These are phyloP conservation scores for Raffaelea deltoideospora DNA, from an alignment of 2,329 filamentous ascomycete species.

Conservation along the genomic window DNA sequence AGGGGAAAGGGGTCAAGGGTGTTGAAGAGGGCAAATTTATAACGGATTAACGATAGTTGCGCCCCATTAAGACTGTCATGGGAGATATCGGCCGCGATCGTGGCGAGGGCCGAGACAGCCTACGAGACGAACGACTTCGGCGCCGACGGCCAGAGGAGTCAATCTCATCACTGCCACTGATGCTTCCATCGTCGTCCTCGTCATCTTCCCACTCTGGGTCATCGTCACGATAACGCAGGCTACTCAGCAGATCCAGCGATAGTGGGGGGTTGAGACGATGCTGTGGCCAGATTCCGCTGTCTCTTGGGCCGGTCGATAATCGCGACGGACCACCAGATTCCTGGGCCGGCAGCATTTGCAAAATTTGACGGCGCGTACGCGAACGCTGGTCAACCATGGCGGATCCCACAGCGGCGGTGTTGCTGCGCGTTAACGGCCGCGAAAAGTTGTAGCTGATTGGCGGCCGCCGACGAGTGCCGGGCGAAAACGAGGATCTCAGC, in stretches of 20 bases:
- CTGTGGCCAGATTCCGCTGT: too few relatives aligned
- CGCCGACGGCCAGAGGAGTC: too few relatives aligned
- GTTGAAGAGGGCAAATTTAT: background rate
- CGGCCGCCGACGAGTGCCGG: background rate
- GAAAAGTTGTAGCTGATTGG: slow-evolving; percentile 4
- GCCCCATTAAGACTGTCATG: slow-evolving; percentile 6
- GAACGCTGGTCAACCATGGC: background rate
- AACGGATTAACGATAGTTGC: background rate
- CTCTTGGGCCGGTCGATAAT: too few relatives aligned
- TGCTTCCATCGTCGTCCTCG: background rate
- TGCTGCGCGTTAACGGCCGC: background rate
- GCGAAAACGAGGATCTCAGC: background rate
- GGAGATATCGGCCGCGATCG: slow-evolving; percentile 5
- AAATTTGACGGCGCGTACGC: slow-evolving; percentile 2
- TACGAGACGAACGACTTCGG: background rate
- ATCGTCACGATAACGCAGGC: too few relatives aligned
- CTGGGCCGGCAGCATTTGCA: slow-evolving; percentile 4
- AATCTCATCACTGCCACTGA: too few relatives aligned
- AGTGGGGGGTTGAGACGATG: slow-evolving; percentile 1
- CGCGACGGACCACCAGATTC: too few relatives aligned
- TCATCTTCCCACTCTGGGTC: too few relatives aligned
- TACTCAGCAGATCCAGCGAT: slow-evolving; percentile 1
- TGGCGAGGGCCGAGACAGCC: background rate
- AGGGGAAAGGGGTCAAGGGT: too few relatives aligned
- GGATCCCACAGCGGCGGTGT: background rate